Conservation (phyloP, 495 filamentous ascomycete species). For the Evansstolkia leycettana region DNA sequence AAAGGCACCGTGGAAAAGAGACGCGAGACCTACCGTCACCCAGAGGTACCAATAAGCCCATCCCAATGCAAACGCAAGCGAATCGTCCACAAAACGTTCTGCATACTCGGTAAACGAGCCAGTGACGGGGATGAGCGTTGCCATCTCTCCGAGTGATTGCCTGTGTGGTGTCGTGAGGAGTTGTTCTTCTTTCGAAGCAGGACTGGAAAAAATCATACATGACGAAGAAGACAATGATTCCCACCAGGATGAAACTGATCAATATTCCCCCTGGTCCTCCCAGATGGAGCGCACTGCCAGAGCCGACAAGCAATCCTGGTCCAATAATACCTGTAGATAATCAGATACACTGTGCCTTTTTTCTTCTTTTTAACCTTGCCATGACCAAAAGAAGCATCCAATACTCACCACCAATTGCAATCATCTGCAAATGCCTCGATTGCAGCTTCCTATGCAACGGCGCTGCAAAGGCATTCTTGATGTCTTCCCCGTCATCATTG, state of each 20-base stretch:
- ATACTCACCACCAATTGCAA: constrained; percentile 43
- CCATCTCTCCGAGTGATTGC: constrained; percentile 46
- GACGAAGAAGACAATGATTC: constrained; percentile 52
- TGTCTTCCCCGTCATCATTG: too few species aligned
- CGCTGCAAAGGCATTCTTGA: constrained; percentile 12
- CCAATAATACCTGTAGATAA: constrained; percentile 28
- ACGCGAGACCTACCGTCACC: constrained; percentile 27
- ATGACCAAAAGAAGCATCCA: constrained; percentile 22
- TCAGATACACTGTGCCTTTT: too few species aligned
- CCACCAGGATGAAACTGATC: constrained; percentile 51
- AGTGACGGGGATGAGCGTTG: constrained; percentile 40
- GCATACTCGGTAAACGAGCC: constrained; percentile 47
- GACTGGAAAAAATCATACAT: constrained; percentile 18
- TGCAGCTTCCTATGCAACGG: constrained; percentile 43
- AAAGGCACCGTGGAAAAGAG: not conserved
- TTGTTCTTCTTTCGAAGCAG: not conserved
- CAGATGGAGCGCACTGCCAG: constrained; percentile 45
- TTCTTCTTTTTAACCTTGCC: too few species aligned
- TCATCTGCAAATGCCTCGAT: constrained; percentile 57
- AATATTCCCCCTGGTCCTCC: constrained; percentile 51
- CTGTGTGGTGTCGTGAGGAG: constrained; percentile 3
- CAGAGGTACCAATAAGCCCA: constrained; percentile 50
- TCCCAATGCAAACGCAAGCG: constrained; percentile 39
- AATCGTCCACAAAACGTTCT: constrained; percentile 40
- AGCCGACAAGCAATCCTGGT: constrained; percentile 38